Conservation (phyloP, 2,329 filamentous ascomycete species). For the Apiospora malaysiana region DNA sequence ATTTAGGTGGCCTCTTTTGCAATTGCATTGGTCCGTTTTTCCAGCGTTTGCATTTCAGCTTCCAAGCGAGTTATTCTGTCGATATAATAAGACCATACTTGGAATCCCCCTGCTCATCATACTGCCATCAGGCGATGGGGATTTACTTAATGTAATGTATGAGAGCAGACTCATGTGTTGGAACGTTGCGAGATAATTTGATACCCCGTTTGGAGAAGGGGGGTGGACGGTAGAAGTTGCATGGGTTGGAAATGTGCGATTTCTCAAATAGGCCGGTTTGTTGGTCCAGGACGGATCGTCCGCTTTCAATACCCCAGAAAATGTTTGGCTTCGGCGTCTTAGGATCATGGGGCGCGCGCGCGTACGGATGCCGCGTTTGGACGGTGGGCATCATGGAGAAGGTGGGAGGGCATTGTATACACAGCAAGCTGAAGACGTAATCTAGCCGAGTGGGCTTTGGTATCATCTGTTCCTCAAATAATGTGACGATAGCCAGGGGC, state of each 20-base stretch:
- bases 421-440: slow-evolving; percentile 10
- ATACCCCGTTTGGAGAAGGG: slow-evolving; percentile 13
- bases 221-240: neutral
- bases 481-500: slow-evolving; percentile 8
- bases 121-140: slow-evolving; percentile 8
- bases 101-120: slow-evolving; percentile 11
- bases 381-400: neutral
- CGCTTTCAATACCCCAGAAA: slow-evolving; percentile 16
- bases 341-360: neutral
- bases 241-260: neutral
- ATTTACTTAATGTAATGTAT: slow-evolving; percentile 15
- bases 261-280: neutral
- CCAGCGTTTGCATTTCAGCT: slow-evolving; percentile 19
- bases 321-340: slow-evolving; percentile 14
- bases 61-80: slow-evolving; percentile 14
- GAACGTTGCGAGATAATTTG: slow-evolving; percentile 11
- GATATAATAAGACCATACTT: slow-evolving; percentile 17
- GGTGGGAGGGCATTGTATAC: neutral
- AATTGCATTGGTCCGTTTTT: slow-evolving; percentile 18
- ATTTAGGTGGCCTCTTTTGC: slow-evolving; percentile 16
- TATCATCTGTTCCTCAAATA: slow-evolving; percentile 5
- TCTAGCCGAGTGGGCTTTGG: slow-evolving; percentile 3
- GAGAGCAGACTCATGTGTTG: slow-evolving; percentile 14
- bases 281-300: slow-evolving; percentile 1
- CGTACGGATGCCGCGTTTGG: neutral